A percentile compares a stretch with the other conserved stretches of the same genome.
These are phyloP conservation scores for Cruciata laevipes DNA, from an alignment of 257 asterid genomes.

Conservation along the genomic window DNA sequence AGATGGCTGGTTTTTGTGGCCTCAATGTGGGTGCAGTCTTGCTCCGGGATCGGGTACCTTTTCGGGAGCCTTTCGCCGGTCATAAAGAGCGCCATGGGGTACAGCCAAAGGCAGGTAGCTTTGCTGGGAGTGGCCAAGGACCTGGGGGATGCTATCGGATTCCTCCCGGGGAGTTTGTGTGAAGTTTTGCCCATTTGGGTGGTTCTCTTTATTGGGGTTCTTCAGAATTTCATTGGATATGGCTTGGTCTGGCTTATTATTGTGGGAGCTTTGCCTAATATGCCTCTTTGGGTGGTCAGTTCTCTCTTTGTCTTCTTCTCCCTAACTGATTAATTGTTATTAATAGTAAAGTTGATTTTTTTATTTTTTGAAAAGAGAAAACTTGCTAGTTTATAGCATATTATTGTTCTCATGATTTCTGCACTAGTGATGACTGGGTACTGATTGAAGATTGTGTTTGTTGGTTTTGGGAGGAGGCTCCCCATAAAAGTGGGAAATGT, in stretches of 20 bases:
- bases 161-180: conserved; percentile 56
- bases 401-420: background rate
- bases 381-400: background rate
- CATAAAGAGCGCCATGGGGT: conserved; percentile 61
- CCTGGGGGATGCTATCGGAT: conserved; percentile 81
- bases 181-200: conserved; percentile 76
- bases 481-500: background rate
- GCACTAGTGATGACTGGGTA: background rate
- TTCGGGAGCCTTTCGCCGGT: conserved; percentile 83
- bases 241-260: conserved; percentile 78
- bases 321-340: background rate
- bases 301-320: background rate
- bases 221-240: conserved; percentile 80
- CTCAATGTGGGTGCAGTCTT: conserved; percentile 90
- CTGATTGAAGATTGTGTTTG: background rate
- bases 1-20: conserved; percentile 96
- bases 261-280: conserved; percentile 40
- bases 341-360: background rate
- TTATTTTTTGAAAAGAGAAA: no score
- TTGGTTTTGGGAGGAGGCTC: background rate
- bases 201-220: conserved; percentile 56
- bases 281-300: conserved; percentile 90
- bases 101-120: conserved; percentile 73
- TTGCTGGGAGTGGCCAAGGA: conserved; percentile 82
- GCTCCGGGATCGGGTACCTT: conserved; percentile 79